These are phyloP conservation scores for Aphanocladium album DNA, from an alignment of 2,329 filamentous ascomycete species.

Conservation along the genomic window DNA sequence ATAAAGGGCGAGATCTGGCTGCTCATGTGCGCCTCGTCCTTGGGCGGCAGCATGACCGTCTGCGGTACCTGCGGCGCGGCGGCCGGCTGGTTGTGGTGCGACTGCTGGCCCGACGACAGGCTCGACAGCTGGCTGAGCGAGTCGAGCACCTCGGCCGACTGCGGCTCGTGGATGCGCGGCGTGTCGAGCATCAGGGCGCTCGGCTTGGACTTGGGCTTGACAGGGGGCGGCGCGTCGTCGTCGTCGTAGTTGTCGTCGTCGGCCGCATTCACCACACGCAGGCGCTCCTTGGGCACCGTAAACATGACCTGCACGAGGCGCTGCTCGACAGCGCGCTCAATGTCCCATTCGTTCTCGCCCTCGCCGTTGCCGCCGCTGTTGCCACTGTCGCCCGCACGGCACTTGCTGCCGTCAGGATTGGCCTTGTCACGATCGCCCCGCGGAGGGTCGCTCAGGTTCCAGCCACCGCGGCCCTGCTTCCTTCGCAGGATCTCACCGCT, in stretches of 20 bases:
- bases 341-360: conserved; percentile 68
- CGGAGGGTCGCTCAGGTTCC: conserved; percentile 36
- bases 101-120: background rate
- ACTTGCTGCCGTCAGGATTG: conserved; percentile 12
- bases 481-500: conserved; percentile 46
- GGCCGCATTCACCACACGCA: conserved; percentile 86
- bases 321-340: conserved; percentile 67
- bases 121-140: conserved; percentile 23
- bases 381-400: conserved; percentile 25
- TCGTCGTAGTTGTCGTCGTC: conserved; percentile 27
- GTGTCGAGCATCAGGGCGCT: conserved; percentile 1
- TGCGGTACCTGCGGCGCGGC: background rate
- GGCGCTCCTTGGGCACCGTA: conserved; percentile 79
- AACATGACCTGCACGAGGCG: conserved; percentile 82
- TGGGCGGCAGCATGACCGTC: background rate
- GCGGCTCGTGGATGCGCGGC: conserved; percentile 18
- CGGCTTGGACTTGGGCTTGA: background rate
- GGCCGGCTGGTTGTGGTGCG: background rate
- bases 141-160: conserved; percentile 38
- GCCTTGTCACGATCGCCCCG: background rate
- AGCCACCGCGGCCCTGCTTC: conserved; percentile 52
- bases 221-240: conserved; percentile 17
- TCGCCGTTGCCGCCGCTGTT: conserved; percentile 24
- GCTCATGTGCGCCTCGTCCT: background rate
- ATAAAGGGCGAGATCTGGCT: conserved; percentile 9